Evolutionary conservation across 1,284 basidiomycete genomes (phyloP), one percentile per base, ranked within the genome.

Genomic region (Xerocomus amazonicus): DNA sequence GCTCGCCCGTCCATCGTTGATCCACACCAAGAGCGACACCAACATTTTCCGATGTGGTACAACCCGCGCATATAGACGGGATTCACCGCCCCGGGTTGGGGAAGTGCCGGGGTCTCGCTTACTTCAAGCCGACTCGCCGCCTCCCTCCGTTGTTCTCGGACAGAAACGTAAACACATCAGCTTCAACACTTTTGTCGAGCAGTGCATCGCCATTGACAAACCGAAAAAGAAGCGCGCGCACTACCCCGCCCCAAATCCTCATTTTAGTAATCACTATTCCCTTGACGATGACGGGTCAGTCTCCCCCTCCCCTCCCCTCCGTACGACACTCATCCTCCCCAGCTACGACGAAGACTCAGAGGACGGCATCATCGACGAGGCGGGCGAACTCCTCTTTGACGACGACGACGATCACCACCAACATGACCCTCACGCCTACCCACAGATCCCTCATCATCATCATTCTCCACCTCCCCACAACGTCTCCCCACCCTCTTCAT

Each of bases 161-260:
- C 59, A 77, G 60, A 81, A 81, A 69, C 84, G 83, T 70, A 79
- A 81, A 55, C 96, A 98, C 68, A 99, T 99, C 72, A 90, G 82
- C 60, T 99, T 99, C 80, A 98, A 98, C 70, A 96, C 94, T 1
- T 96, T 95, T 63, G 96, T 99, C 34, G 92, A 98, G 70, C 97
- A 98, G 69, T 94, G 86, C 66, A 96, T 99, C 56, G 90, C 96
- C n/a, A 87, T 99, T 62, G 87, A 90, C 60, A 83, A 84, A 60
- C 84, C 82, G 1, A 72, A 74, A 54, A 59, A 59, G 59, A 60
- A 51, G 37, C 50, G 47, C 26, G 34, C 51, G 0, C 45, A 40
- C 19, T 53, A 39, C 40, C 26, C 59, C n/a, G 33, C 44, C 1
- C 43, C 54, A 19, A 40, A 52, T 46, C 47, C 51, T 17, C 53